Evolutionary conservation across 768 basidiomycete genomes (phyloP), one percentile per base, ranked within the genome.

Genomic region (Lactarius tabidus): DNA sequence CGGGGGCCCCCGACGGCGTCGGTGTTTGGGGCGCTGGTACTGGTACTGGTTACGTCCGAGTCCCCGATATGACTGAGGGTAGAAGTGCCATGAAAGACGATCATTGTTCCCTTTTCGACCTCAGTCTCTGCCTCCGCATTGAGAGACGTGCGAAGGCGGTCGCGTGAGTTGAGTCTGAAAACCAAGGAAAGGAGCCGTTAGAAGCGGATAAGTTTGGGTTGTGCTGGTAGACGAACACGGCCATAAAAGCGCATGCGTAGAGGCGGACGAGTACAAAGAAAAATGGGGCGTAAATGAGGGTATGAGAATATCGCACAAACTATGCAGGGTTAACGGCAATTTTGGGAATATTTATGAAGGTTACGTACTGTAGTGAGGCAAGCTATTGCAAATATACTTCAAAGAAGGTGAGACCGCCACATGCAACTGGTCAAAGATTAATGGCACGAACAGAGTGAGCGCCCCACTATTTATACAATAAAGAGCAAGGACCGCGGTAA

Each of bases 271-370:
- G 62, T 33, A 48, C 17, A 23, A 57, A 57, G 43, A 20, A 63
- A 51, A 63, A 63, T 3, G 55, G 62, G 7, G 33, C 26, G 31
- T 63, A 63, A n/a, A 63, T 48, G 20, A 57, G 62, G 17, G 43
- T 48, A n/a, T 7, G 26, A 23, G 62, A 17, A 29, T 28, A 38
- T 15, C 43, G 45, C 18, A 39, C n/a, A 36, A 57, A 55, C 60
- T 54, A 23, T 3, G 33, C 3, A 26, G 17, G 12, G 6, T 57
- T 35, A 63, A 35, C 43, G 48, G 7, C 35, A n/a, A 60, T 51
- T n/a, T 43, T 18, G 56, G n/a, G 8, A 17, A 20, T 43, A 35
- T 4, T 41, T 12, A 62, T 17, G 20, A 17, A 8, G 26, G 18
- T 29, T 39, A 39, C 56, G 20, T 29, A 63, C 62, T 3, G 45